Evolutionary conservation across 768 basidiomycete species (phyloP).

Genomic region (Suillus plorans): DNA sequence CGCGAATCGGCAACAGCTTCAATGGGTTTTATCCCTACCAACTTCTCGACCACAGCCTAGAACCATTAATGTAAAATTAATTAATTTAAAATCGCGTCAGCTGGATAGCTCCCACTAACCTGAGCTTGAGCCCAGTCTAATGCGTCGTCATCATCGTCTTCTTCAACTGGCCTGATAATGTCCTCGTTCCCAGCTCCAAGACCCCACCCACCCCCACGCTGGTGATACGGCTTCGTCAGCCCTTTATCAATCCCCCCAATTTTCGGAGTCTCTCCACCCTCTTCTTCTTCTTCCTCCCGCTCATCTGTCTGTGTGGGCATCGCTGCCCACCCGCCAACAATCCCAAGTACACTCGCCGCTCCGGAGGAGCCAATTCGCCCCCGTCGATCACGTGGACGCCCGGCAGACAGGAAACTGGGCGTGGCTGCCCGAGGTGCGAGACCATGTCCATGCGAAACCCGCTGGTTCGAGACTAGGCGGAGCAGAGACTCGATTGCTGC

Average conservation of each 20-base stretch:
- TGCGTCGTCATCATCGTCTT: slow-evolving; percentile 64
- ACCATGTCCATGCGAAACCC: slow-evolving; percentile 26
- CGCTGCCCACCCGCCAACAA: slow-evolving; percentile 26
- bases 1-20: slow-evolving; percentile 28
- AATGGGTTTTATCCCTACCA: slow-evolving; percentile 49
- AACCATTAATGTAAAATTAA: slow-evolving; percentile 1
- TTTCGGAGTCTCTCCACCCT: slow-evolving; percentile 59
- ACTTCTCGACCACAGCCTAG: slow-evolving; percentile 55
- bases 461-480: slow-evolving; percentile 56
- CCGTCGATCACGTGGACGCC: slow-evolving; percentile 72
- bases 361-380: slow-evolving; percentile 62
- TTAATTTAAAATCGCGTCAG: neutral
- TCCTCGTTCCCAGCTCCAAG: slow-evolving; percentile 62
- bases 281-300: slow-evolving; percentile 36
- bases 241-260: slow-evolving; percentile 43
- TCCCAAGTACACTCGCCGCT: slow-evolving; percentile 28
- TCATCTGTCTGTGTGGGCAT: slow-evolving; percentile 33
- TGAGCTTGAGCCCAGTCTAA: slow-evolving; percentile 74
- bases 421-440: slow-evolving; percentile 32
- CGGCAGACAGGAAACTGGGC: slow-evolving; percentile 71
- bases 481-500: slow-evolving; percentile 68
- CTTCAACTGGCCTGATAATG: slow-evolving; percentile 43
- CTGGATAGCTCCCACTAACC: slow-evolving; percentile 31
- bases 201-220: slow-evolving; percentile 71
- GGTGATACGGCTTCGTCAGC: slow-evolving; percentile 15